Percentiles rank a stretch among this genome's conserved stretches.
Evolutionary conservation across 2,329 filamentous ascomycete species (phyloP).

Genomic region (Rasamsonia emersonii): DNA sequence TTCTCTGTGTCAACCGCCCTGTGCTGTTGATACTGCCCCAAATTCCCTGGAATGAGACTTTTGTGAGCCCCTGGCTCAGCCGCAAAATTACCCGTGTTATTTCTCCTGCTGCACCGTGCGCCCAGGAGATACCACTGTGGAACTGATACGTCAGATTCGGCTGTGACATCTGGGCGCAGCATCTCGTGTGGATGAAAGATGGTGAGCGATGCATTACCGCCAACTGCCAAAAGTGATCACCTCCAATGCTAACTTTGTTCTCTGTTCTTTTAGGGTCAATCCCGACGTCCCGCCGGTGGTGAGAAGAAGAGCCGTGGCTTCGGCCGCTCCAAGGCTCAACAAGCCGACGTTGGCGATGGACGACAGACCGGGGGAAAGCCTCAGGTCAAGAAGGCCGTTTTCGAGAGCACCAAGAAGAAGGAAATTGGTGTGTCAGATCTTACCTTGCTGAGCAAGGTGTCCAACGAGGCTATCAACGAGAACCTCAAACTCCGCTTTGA

Average conservation of each 20-base stretch:
- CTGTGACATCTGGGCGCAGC: slow-evolving; percentile 22
- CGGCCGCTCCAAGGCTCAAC: slow-evolving; percentile 32
- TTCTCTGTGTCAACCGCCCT: too few relatives aligned
- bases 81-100: too few relatives aligned
- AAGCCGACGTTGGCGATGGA: slow-evolving; percentile 34
- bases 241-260: not conserved
- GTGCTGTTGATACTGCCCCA: too few relatives aligned
- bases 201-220: slow-evolving; percentile 17
- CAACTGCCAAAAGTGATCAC: not conserved
- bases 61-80: too few relatives aligned
- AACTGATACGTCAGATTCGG: slow-evolving; percentile 21
- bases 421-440: slow-evolving; percentile 97
- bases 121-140: slow-evolving; percentile 4
- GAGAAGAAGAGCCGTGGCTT: slow-evolving; percentile 35
- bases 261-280: slow-evolving; percentile 26
- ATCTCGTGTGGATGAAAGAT: slow-evolving; percentile 23
- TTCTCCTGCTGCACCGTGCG: not conserved
- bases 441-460: slow-evolving; percentile 95
- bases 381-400: slow-evolving; percentile 90
- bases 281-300: slow-evolving; percentile 34
- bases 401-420: slow-evolving; percentile 97
- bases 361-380: slow-evolving; percentile 44
- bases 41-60: too few relatives aligned
- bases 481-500: slow-evolving; percentile 98
- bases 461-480: slow-evolving; percentile 98